These are phyloP conservation scores for Phyllosticta capitalensis DNA, from an alignment of 2,329 filamentous ascomycete genomes.

Conservation along the genomic window DNA sequence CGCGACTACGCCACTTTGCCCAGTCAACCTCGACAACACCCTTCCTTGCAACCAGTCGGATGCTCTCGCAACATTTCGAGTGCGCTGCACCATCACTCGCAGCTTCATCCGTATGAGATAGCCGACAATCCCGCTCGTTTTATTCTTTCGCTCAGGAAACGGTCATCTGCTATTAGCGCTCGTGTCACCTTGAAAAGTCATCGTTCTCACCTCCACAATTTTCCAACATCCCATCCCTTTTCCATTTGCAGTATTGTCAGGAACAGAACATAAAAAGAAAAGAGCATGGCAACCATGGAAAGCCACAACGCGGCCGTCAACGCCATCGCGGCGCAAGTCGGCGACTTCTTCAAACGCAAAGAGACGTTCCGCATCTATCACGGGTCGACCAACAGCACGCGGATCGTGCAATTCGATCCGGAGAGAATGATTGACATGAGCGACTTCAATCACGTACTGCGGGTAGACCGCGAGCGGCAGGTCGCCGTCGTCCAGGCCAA, in stretches of 20 bases:
- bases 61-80: neutral
- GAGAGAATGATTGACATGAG: constrained; percentile 40
- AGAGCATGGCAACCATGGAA: constrained; percentile 16
- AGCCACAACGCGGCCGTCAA: constrained; percentile 28
- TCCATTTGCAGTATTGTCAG: neutral
- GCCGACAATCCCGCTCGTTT: neutral
- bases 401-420: constrained; percentile 32
- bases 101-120: neutral
- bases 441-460: constrained; percentile 37
- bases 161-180: neutral
- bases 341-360: constrained; percentile 36
- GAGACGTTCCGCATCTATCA: constrained; percentile 48
- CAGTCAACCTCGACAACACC: neutral
- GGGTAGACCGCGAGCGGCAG: constrained; percentile 32
- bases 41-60: neutral
- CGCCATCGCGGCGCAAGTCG: constrained; percentile 31
- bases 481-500: constrained; percentile 55
- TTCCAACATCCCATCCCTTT: neutral
- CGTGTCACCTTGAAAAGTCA: neutral
- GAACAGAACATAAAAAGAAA: neutral
- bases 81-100: neutral
- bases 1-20: neutral
- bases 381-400: constrained; percentile 47
- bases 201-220: neutral
- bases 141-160: neutral